Conservation (phyloP, 2,329 filamentous ascomycete species). For the Aspergillus intermedius region DNA sequence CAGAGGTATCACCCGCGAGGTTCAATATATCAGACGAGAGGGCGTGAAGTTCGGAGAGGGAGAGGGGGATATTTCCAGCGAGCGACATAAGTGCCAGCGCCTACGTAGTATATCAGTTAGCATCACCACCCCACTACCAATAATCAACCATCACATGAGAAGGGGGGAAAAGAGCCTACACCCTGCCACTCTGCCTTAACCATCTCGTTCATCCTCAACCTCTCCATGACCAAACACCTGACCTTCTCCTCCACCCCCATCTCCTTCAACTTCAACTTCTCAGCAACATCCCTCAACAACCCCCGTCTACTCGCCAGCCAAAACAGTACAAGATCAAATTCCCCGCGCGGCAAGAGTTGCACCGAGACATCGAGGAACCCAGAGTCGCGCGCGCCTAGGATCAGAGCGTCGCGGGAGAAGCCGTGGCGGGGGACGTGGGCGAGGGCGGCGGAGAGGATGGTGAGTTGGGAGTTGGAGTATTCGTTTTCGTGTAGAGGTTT, state of each 20-base stretch:
- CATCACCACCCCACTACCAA: not conserved
- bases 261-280: constrained; percentile 21
- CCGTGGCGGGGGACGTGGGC: constrained; percentile 71
- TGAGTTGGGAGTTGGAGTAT: constrained; percentile 59
- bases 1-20: constrained; percentile 70
- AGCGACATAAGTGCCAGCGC: constrained; percentile 88
- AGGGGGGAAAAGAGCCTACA: constrained; percentile 45
- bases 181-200: constrained; percentile 79
- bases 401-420: constrained; percentile 69
- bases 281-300: constrained; percentile 21
- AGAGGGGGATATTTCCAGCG: constrained; percentile 66
- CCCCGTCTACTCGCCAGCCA: constrained; percentile 38
- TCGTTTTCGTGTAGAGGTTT: constrained; percentile 54
- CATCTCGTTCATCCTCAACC: constrained; percentile 66
- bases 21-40: constrained; percentile 92
- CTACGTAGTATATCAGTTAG: constrained; percentile 36
- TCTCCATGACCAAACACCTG: constrained; percentile 64
- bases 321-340: constrained; percentile 67
- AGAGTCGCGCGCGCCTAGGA: constrained; percentile 71
- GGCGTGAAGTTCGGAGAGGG: constrained; percentile 68
- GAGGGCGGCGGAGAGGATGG: constrained; percentile 77
- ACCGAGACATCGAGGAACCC: constrained; percentile 83
- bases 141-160: too few relatives aligned
- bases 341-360: constrained; percentile 70
- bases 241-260: constrained; percentile 56